These are phyloP conservation scores for Citrus mangshanensis DNA, from an alignment of 345 rosid genomes.

Conservation along the genomic window DNA sequence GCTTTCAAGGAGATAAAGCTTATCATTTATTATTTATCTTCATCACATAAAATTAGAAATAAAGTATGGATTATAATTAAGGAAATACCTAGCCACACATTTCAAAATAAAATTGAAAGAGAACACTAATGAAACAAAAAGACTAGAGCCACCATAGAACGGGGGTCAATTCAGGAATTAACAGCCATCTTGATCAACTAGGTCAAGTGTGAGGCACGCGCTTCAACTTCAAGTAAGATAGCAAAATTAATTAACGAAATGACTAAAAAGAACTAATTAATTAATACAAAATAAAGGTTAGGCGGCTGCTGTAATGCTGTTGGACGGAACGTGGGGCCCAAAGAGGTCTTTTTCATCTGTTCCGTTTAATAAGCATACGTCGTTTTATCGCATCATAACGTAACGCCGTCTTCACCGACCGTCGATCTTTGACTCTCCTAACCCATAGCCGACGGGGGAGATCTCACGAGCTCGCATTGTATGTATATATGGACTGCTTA, in stretches of 20 bases:
- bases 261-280: not conserved
- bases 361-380: slow-evolving; percentile 13
- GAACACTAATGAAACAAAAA: not conserved
- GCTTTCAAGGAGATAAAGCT: too few species aligned
- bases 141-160: not conserved
- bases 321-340: slow-evolving; percentile 5
- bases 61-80: too few species aligned
- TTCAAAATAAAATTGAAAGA: not conserved
- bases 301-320: slow-evolving; percentile 15
- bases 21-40: not conserved
- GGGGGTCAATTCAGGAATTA: not conserved
- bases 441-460: slow-evolving; percentile 19
- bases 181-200: not conserved
- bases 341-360: not conserved
- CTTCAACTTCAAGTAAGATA: not conserved
- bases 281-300: not conserved
- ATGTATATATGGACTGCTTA: not conserved
- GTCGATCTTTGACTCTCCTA: slow-evolving; percentile 27
- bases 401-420: slow-evolving; percentile 19
- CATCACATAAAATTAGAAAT: not conserved
- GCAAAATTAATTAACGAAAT: not conserved
- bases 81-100: not conserved
- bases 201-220: not conserved
- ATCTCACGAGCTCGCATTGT: not conserved
- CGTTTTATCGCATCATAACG: not conserved